Evolutionary conservation across 208 protist species (phyloP).

Genomic region (Endotrypanum monterogeii): DNA sequence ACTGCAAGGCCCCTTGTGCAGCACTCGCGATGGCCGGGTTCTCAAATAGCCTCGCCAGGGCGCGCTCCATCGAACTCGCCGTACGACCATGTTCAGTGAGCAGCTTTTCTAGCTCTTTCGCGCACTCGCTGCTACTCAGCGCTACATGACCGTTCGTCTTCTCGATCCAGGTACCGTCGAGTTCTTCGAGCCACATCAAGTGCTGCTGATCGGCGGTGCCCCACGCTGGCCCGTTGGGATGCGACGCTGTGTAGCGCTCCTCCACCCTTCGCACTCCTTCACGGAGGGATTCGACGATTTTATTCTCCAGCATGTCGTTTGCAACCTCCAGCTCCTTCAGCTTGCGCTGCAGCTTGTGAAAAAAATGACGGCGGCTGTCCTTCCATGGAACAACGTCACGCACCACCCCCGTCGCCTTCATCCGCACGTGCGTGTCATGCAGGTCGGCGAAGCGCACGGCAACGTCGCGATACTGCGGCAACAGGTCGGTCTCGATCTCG

Average conservation of each 20-base stretch:
- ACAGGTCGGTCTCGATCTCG: constrained; percentile 48
- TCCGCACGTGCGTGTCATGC: constrained; percentile 96
- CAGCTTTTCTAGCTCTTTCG: constrained; percentile 25
- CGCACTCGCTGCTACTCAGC: constrained; percentile 9
- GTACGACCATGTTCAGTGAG: constrained; percentile 19
- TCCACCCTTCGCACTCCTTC: constrained; percentile 51
- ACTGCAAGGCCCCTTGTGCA: constrained; percentile 17
- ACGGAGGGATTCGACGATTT: constrained; percentile 28
- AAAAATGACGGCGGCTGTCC: constrained; percentile 90
- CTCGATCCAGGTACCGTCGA: constrained; percentile 16
- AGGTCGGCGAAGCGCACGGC: constrained; percentile 96
- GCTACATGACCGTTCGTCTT: not conserved
- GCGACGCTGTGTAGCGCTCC: constrained; percentile 35
- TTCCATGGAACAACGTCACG: constrained; percentile 92
- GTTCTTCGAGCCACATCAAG: constrained; percentile 51
- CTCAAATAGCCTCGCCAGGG: constrained; percentile 53
- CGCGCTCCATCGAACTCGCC: constrained; percentile 30
- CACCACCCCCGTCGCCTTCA: constrained; percentile 95
- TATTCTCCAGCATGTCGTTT: constrained; percentile 49
- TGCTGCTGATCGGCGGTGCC: constrained; percentile 40
- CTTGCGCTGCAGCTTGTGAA: constrained; percentile 91
- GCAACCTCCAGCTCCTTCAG: constrained; percentile 80
- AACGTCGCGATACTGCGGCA: constrained; percentile 94
- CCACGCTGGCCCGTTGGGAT: constrained; percentile 38
- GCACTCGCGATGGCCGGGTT: constrained; percentile 41